Conservation (phyloP, 2,329 filamentous ascomycete species). For the Fonsecaea multimorphosa region DNA sequence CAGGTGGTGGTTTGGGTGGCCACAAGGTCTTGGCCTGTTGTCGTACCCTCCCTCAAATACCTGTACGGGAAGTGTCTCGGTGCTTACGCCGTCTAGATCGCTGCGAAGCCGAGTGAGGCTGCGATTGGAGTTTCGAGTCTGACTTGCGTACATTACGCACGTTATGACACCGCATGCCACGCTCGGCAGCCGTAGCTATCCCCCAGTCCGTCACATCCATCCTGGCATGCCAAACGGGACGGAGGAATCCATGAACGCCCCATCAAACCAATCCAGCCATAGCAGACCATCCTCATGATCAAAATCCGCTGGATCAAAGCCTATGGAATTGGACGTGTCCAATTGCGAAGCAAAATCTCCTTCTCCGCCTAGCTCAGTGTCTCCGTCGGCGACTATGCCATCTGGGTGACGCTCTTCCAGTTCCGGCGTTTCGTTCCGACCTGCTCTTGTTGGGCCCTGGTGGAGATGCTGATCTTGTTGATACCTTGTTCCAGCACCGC, state of each 20-base stretch:
- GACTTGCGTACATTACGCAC: not conserved
- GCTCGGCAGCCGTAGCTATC: not conserved
- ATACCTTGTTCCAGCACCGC: not conserved
- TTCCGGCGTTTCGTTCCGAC: not conserved
- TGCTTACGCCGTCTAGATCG: not conserved
- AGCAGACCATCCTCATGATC: constrained; percentile 7
- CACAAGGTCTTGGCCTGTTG: not conserved
- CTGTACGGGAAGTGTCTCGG: not conserved
- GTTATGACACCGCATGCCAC: not conserved
- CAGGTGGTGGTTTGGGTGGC: not conserved
- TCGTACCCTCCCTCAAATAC: not conserved
- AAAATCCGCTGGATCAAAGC: not conserved
- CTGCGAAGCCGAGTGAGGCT: not conserved
- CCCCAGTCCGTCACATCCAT: constrained; percentile 13
- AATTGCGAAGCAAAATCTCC: not conserved
- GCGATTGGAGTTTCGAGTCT: not conserved
- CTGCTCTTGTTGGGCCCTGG: not conserved
- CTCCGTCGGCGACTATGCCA: not conserved
- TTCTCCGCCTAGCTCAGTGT: not conserved
- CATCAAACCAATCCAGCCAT: constrained; percentile 18
- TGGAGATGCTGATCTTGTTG: not conserved
- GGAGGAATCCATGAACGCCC: constrained; percentile 17
- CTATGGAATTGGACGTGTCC: not conserved
- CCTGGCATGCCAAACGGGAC: constrained; percentile 15
- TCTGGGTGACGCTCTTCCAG: not conserved